Base-by-base conservation (phyloP, 78 protist genomes). In the Isochrysis galbana region DNA sequence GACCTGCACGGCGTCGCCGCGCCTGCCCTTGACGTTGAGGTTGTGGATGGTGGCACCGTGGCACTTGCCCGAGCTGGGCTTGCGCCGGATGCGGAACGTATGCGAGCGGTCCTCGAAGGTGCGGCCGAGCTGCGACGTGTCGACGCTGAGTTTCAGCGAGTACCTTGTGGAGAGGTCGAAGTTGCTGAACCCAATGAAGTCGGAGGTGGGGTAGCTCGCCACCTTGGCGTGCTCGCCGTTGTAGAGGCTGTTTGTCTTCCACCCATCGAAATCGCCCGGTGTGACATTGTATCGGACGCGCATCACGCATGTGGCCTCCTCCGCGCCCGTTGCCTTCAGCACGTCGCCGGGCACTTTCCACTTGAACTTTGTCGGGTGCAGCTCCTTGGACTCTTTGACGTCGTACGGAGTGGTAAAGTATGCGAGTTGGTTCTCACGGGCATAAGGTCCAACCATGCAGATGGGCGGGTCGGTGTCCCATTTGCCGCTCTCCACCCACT, bases 61-160 rank as follows among this genome's bases (percentile, higher is more conserved):
- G 48, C 98, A 97, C 69, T 78, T 90, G 94, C 96, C 98, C 45
- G n/a, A 32, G 41, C 95, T 93, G 93, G 97, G 94, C 87, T 96
- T n/a, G 38, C 95, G 95, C 87, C 97, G 92, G 67, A 97, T 95
- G 0, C 2, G 0, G 90, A 97, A 97, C 25, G 38, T 29, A 82
- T 97, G 95, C 32, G 98, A 38, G 51, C 99, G 97, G 94, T 97
- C 99, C 95, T 98, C 96, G 97, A 98, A 98, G 41, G 98, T 96
- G 89, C 99, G 94, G 48, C 98, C 98, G 77, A 77, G 89, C 94
- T 98, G 99, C 54, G 48, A 19, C 32, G 96, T 93, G 94, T 98
- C 95, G 83, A 97, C 32, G 42, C 95, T 94, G 80, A 98, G 94
- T 1, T 94, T 70, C 48, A 95, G 87, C 26, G 82, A 90, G 26